Base-by-base conservation (phyloP, 2,329 filamentous ascomycete genomes). In the Fonsecaea multimorphosa region DNA sequence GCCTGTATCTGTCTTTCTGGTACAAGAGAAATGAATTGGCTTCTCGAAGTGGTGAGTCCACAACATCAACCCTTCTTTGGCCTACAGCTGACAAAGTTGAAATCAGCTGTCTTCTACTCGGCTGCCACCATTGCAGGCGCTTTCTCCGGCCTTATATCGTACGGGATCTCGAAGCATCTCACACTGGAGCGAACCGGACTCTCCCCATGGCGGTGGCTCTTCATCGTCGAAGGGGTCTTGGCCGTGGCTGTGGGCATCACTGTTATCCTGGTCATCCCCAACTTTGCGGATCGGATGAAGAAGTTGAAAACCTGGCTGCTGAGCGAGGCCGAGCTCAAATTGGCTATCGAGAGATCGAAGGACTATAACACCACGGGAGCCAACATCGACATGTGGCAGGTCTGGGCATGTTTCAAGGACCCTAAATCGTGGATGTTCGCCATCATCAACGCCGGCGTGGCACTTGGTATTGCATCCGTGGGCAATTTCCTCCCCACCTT, bases 111-210 rank as follows among this genome's bases (percentile, higher is more conserved):
- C 34, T 46, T 58, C 16, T 64, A 64, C 74, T 87, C 87, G 0
- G 89, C 89, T 0, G 87, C 87, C 0, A 79, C 91, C 31, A 84
- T 92, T 29, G 89, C 87, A 0, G 89, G 89, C 2, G 89, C 90
- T 1, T 91, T 92, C 72, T 89, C 88, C 0, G 89, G 88, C 1
- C 76, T 89, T 7, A 84, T 89, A 44, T 82, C 85, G 1, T 85
- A 85, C 0, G 87, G 89, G 4, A 90, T 93, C 60, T 87, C 85
- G 0, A 79, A 80, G n/a, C 86, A 88, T 56, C 84, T 92, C 80
- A 82, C 89, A 65, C 82, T 85, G 1, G 68, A 68, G 11, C 44
- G 56, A 2, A 58, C 56, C 11, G 88, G 88, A 0, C 77, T 89
- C 1, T 76, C 81, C 1, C 86, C 88, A 1, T 92, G 74, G 76